A percentile compares a stretch with the other conserved stretches of the same genome.
These are phyloP conservation scores for Fusarium goolgardi DNA, from an alignment of 2,329 filamentous ascomycete genomes.

Conservation along the genomic window DNA sequence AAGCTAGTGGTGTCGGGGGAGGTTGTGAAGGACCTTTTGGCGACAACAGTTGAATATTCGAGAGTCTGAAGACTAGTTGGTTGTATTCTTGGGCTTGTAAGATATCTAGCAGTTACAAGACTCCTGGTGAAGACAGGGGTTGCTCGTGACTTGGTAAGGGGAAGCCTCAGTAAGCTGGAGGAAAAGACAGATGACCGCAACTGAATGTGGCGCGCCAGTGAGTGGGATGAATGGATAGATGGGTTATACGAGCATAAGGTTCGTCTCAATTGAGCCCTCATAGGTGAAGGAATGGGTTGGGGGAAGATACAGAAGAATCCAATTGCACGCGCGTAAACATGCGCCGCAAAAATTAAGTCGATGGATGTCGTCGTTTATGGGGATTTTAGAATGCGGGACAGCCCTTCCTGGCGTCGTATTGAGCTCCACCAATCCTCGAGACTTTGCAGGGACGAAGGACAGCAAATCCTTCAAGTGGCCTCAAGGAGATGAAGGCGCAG, in stretches of 20 bases:
- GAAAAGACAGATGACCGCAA: conserved; percentile 29
- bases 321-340: conserved; percentile 34
- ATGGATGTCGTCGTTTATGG: conserved; percentile 41
- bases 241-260: conserved; percentile 29
- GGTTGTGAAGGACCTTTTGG: conserved; percentile 21
- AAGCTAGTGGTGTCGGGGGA: background rate
- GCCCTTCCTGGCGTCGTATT: conserved; percentile 35
- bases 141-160: conserved; percentile 29
- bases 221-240: conserved; percentile 14
- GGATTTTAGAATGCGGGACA: conserved; percentile 42
- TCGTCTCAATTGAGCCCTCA: conserved; percentile 41
- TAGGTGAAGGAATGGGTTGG: conserved; percentile 30
- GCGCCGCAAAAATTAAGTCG: conserved; percentile 33
- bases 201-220: conserved; percentile 21
- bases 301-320: conserved; percentile 16
- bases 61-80: background rate
- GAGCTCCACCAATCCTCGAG: conserved; percentile 33
- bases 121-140: conserved; percentile 24
- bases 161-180: conserved; percentile 24
- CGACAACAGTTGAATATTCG: background rate
- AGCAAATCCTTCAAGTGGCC: conserved; percentile 8
- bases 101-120: conserved; percentile 16
- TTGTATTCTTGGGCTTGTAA: background rate
- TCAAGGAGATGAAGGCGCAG: background rate
- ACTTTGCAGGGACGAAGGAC: conserved; percentile 9